These are phyloP conservation scores for Neurospora sp. DNA, from an alignment of 2,329 filamentous ascomycete species.

Conservation along the genomic window DNA sequence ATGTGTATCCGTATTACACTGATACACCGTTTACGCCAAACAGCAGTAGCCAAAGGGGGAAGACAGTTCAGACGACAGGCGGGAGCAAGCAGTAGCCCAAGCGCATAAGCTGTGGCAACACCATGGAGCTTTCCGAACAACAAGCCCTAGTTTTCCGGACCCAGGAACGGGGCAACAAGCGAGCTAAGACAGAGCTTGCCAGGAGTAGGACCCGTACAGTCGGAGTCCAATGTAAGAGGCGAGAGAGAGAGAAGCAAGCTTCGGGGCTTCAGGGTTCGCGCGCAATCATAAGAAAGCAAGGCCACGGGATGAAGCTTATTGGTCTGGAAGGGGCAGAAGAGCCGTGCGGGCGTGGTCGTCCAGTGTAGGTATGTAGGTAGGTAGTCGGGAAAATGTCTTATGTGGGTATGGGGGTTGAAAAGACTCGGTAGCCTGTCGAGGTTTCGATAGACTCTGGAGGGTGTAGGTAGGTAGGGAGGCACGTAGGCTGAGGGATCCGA, in stretches of 20 bases:
- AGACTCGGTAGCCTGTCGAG: background rate
- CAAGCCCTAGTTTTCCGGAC: conserved; percentile 1
- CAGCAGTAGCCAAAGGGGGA: conserved; percentile 7
- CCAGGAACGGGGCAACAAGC: background rate
- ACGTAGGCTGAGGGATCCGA: background rate
- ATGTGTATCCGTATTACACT: conserved; percentile 21
- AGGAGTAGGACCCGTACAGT: conserved; percentile 5
- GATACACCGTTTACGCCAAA: conserved; percentile 15
- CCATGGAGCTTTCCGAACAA: conserved; percentile 12
- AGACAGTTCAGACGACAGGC: conserved; percentile 13
- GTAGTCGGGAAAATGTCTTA: background rate
- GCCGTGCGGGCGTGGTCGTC: background rate
- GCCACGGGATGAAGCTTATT: conserved; percentile 9
- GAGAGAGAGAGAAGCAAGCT: conserved; percentile 3
- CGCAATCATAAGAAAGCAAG: conserved; percentile 5
- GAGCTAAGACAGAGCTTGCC: conserved; percentile 3
- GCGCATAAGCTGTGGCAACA: conserved; percentile 9
- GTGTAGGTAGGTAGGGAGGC: background rate
- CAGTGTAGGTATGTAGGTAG: background rate
- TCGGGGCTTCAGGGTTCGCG: conserved; percentile 4
- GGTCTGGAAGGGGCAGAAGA: conserved; percentile 3
- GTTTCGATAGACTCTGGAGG: background rate
- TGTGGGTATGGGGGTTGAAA: background rate
- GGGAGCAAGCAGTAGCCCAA: conserved; percentile 8
- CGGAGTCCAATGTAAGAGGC: conserved; percentile 1